Conservation (phyloP, 108 stramenopile species). For the Parietichytrium sp. region DNA sequence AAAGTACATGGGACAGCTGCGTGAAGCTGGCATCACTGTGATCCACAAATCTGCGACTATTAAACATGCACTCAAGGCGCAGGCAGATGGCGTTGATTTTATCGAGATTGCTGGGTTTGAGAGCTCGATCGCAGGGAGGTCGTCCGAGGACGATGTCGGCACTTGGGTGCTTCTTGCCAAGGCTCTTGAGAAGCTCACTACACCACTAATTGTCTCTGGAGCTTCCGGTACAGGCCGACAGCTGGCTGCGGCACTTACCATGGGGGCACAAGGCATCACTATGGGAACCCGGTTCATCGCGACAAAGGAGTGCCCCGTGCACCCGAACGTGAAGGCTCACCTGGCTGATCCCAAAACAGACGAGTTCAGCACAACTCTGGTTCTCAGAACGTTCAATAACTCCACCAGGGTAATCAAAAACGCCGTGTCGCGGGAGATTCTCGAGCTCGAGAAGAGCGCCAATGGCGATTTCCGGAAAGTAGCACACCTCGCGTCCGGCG, state of each 20-base stretch:
- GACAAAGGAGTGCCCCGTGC: slow-evolving; percentile 18
- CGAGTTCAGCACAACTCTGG: background rate
- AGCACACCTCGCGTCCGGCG: background rate
- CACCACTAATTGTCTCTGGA: slow-evolving; percentile 34
- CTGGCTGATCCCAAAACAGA: background rate
- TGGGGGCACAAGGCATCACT: background rate
- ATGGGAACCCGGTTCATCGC: slow-evolving; percentile 34
- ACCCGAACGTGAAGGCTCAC: background rate
- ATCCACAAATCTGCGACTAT: slow-evolving; percentile 35
- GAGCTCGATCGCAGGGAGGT: slow-evolving; percentile 15
- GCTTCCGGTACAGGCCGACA: slow-evolving; percentile 2
- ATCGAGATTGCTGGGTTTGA: slow-evolving; percentile 35
- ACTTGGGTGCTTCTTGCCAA: slow-evolving; percentile 27
- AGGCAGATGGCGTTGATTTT: slow-evolving; percentile 12
- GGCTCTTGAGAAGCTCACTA: background rate
- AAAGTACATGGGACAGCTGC: slow-evolving; percentile 37
- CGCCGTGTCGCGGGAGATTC: background rate
- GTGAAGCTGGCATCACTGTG: background rate
- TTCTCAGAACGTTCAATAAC: background rate
- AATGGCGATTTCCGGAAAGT: background rate
- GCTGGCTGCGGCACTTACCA: background rate
- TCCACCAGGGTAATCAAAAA: background rate
- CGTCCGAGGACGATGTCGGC: slow-evolving; percentile 10
- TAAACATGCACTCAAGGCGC: slow-evolving; percentile 30
- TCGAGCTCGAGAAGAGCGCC: background rate